Evolutionary conservation across 2,329 filamentous ascomycete genomes (phyloP), one percentile per base, ranked within the genome.

Genomic region (Penicillium sp.): DNA sequence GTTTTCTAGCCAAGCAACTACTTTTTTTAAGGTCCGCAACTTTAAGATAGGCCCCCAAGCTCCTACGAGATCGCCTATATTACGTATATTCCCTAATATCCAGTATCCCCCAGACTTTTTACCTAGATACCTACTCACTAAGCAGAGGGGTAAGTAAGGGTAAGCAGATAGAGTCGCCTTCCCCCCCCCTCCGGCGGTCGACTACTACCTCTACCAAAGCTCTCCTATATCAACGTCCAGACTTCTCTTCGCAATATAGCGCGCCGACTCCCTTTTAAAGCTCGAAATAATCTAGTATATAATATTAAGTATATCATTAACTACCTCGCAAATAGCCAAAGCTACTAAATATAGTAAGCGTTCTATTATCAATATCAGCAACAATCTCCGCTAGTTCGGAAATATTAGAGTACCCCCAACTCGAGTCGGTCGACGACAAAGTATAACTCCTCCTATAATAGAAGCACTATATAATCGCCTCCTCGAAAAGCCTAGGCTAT

Each of bases 371-470:
- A 50, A 50, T 25, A 57, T 59, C 25, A 35, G 55, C 47, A 59
- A 40, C 5, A 57, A 55, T n/a, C 36, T 57, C 3, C 42, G 48
- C 25, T 30, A 9, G 14, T 62, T 60, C 28, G 55, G 59, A 46
- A 51, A 44, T 44, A 42, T 53, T 14, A 55, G 46, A 52, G 58
- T 60, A 47, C 62, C 56, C 44, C 51, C 26, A 56, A 62, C 61
- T 56, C 52, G 61, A 42, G 55, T 55, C 31, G 64, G 62, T 42
- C 63, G 61, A 38, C 62, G 51, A 43, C 53, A 56, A 48, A 56
- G 47, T 31, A 60, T 69, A 41, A 65, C 65, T 11, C 58, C 62
- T 45, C 40, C 55, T 5, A 68, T 69, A 56, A 53, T 62, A 35
- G 54, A 64, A 22, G 61, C 59, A 26, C 57, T 69, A 17, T 57